Evolutionary conservation across 768 basidiomycete species (phyloP).

Genomic region (Boletellus sp.): DNA sequence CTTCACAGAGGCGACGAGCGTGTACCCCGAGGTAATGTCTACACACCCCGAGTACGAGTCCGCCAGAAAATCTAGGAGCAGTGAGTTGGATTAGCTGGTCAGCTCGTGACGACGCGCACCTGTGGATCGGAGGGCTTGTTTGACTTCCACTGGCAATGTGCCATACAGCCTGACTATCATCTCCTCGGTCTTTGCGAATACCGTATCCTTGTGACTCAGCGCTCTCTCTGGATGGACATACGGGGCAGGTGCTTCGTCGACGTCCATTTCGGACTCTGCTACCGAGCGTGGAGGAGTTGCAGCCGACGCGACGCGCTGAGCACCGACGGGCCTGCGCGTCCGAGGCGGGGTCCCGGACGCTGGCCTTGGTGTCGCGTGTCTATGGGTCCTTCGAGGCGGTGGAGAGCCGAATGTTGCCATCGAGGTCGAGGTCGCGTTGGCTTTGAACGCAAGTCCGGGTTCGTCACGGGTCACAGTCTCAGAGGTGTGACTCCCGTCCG

Average conservation of each 20-base stretch:
- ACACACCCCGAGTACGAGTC: constrained; percentile 69
- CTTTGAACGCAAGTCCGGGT: constrained; percentile 13
- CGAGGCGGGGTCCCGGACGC: constrained; percentile 25
- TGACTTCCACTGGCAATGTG: constrained; percentile 68
- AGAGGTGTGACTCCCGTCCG: too few relatives aligned
- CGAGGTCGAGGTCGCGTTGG: constrained; percentile 3
- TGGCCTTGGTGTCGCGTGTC: constrained; percentile 27
- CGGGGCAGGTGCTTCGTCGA: constrained; percentile 52
- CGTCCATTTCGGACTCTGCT: constrained; percentile 58
- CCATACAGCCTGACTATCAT: constrained; percentile 65
- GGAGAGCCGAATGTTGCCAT: constrained; percentile 59
- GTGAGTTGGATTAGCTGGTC: neutral
- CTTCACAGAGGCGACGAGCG: constrained; percentile 64
- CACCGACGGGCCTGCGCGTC: constrained; percentile 24
- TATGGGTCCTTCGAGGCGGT: constrained; percentile 49
- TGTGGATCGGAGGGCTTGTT: constrained; percentile 63
- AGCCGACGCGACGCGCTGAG: constrained; percentile 17
- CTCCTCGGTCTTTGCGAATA: constrained; percentile 75
- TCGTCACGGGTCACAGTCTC: too few relatives aligned
- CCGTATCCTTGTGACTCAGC: constrained; percentile 28
- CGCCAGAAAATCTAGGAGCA: constrained; percentile 58
- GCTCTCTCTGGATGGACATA: constrained; percentile 37
- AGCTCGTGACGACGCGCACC: constrained; percentile 36
- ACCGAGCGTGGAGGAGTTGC: constrained; percentile 31
- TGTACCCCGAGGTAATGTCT: constrained; percentile 69